phyloP scores from a whole-genome alignment of 225 moss, liverwort and hornwort species.

The Polytrichum formosum region DNA sequence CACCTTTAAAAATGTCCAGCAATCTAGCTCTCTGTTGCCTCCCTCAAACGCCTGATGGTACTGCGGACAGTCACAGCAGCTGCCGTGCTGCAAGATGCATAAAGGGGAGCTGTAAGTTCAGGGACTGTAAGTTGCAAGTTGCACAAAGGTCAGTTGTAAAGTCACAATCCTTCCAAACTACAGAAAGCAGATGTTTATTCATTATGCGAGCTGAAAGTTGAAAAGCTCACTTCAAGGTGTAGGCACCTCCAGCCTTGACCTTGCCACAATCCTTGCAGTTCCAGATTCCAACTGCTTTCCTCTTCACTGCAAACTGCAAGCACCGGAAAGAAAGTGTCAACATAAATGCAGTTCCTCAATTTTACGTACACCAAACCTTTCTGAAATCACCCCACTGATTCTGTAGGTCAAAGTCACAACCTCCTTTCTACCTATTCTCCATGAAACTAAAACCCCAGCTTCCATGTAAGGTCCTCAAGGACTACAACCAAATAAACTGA shows the following conservation, averaged over 20 bases:
- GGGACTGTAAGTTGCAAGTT: neutral
- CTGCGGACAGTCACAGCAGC: constrained; percentile 85
- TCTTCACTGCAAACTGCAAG: constrained; percentile 75
- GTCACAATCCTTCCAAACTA: neutral
- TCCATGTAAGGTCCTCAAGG: too few species aligned
- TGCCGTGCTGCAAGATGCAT: constrained; percentile 50
- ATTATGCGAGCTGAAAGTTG: too few species aligned
- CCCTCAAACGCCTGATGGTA: constrained; percentile 76
- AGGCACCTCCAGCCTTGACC: constrained; percentile 84
- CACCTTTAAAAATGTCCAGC: neutral
- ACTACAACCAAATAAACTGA: too few species aligned
- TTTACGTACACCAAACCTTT: too few species aligned
- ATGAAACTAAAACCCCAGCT: too few species aligned
- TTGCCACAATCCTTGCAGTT: constrained; percentile 84
- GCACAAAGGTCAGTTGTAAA: neutral
- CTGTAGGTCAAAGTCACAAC: too few species aligned
- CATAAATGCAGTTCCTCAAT: too few species aligned
- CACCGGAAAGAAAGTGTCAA: neutral
- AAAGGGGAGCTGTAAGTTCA: neutral
- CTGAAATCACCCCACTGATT: too few species aligned
- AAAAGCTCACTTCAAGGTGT: constrained; percentile 73
- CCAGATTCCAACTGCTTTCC: constrained; percentile 81
- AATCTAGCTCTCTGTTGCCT: constrained; percentile 68
- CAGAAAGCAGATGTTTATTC: neutral
- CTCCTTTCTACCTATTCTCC: too few species aligned